These are phyloP conservation scores for Spencermartinsiella ligniputridi DNA, from an alignment of 1,139 yeast species.

Conservation along the genomic window DNA sequence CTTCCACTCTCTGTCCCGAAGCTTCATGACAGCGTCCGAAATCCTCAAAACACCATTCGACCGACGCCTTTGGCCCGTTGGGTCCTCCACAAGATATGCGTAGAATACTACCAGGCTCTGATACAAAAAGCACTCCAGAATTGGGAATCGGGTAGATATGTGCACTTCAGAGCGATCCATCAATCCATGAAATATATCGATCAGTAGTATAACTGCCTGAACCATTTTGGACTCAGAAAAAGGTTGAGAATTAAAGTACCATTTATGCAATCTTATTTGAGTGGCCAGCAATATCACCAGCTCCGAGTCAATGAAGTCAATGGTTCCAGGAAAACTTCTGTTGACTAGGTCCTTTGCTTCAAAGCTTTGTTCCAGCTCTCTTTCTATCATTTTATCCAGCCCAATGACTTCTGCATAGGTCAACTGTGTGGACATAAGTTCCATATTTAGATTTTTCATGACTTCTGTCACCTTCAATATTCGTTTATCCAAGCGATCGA, in stretches of 20 bases:
- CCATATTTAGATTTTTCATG: background rate
- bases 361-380: background rate
- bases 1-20: background rate
- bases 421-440: background rate
- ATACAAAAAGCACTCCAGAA: constrained; percentile 7
- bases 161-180: constrained; percentile 2
- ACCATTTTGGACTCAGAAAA: constrained; percentile 5
- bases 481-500: constrained; percentile 3
- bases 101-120: constrained; percentile 6
- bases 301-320: constrained; percentile 1
- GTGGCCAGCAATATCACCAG: constrained; percentile 5
- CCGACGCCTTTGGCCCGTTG: background rate
- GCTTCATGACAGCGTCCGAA: background rate
- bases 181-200: background rate
- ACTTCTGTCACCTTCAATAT: constrained; percentile 2
- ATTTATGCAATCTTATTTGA: constrained; percentile 6
- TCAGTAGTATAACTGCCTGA: background rate
- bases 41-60: background rate
- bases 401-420: constrained; percentile 4
- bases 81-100: background rate
- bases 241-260: constrained; percentile 4
- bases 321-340: background rate
- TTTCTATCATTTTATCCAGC: constrained; percentile 2
- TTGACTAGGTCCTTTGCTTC: background rate
- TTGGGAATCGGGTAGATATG: constrained; percentile 5